phyloP scores from a whole-genome alignment of 129 eudicot species.

The Centella asiatica region DNA sequence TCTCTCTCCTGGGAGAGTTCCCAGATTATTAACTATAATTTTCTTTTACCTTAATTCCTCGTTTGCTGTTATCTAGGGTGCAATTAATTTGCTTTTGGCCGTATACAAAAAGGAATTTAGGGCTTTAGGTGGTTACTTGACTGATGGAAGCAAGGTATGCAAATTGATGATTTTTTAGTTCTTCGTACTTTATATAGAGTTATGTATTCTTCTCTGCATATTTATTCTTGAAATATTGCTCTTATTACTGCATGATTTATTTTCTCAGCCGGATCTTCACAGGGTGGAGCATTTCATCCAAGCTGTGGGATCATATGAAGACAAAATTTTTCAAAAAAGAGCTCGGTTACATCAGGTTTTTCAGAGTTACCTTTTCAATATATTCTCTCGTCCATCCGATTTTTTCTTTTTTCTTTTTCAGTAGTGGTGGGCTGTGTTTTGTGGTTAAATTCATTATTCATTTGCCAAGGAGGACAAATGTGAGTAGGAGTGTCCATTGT shows the following conservation, averaged over 20 bases:
- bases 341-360: conserved; percentile 75
- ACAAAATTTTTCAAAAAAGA: conserved; percentile 81
- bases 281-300: conserved; percentile 89
- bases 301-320: conserved; percentile 89
- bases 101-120: conserved; percentile 86
- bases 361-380: background rate
- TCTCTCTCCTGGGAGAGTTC: background rate
- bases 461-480: too few species aligned
- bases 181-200: too few species aligned
- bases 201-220: too few species aligned
- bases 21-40: background rate
- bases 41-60: background rate
- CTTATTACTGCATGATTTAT: conserved; percentile 18
- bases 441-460: too few species aligned
- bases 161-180: conserved; percentile 16
- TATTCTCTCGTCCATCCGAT: too few species aligned
- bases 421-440: too few species aligned
- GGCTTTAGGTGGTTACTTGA: conserved; percentile 70
- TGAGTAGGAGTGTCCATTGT: too few species aligned
- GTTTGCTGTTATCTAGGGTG: conserved; percentile 51
- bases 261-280: conserved; percentile 65
- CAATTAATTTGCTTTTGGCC: conserved; percentile 84
- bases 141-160: conserved; percentile 88
- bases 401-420: too few species aligned
- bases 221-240: conserved; percentile 1